phyloP scores from a whole-genome alignment of 257 asterid species.

The Petunia secreta region DNA sequence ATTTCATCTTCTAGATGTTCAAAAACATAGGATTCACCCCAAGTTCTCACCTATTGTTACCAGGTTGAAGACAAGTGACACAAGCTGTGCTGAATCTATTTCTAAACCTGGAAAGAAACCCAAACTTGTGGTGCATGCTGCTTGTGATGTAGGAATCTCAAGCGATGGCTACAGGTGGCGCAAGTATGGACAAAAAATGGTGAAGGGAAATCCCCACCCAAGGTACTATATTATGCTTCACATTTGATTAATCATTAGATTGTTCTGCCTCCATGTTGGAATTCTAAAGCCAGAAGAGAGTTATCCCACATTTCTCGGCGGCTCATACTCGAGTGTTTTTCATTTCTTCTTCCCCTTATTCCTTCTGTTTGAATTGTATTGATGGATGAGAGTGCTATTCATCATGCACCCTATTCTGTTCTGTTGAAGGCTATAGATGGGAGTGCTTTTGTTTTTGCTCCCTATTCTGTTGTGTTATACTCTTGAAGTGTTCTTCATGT shows the following conservation, averaged over 20 bases:
- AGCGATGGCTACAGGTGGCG: conserved; percentile 99
- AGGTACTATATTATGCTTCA: conserved; percentile 50
- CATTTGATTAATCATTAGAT: not conserved
- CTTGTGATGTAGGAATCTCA: conserved; percentile 86
- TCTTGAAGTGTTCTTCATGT: not conserved
- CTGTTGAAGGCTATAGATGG: not conserved
- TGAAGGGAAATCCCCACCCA: conserved; percentile 96
- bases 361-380: conserved; percentile 12
- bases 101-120: conserved; percentile 73
- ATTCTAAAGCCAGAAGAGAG: not conserved
- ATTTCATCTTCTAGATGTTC: not conserved
- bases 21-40: not conserved
- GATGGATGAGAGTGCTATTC: not conserved
- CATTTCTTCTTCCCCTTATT: not conserved
- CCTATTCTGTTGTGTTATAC: not conserved
- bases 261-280: not conserved
- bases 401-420: not conserved
- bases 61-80: conserved; percentile 68
- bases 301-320: not conserved
- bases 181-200: conserved; percentile 97
- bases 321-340: not conserved
- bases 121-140: conserved; percentile 81
- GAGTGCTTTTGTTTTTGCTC: not conserved
- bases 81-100: conserved; percentile 49
- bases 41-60: conserved; percentile 29